These are phyloP conservation scores for Ligustrum vulgare DNA, from an alignment of 257 asterid genomes.

Conservation along the genomic window DNA sequence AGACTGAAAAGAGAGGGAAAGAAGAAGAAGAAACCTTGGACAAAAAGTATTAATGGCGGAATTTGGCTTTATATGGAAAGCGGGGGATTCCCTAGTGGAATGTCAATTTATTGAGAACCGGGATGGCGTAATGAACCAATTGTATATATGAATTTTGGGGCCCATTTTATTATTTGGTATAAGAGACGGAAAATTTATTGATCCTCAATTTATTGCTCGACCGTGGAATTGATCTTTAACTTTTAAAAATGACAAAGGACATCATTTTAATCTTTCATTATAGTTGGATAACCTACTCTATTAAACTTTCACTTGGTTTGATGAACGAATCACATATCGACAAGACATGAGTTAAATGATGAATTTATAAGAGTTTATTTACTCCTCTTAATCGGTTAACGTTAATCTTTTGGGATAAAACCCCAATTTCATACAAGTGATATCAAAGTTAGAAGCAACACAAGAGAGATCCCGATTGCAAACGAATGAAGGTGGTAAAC, in stretches of 20 bases:
- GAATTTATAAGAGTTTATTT: too few relatives aligned
- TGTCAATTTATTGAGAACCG: constrained; percentile 1
- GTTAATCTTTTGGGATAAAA: too few relatives aligned
- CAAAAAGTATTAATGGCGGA: neutral
- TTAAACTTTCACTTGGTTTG: too few relatives aligned
- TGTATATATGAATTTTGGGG: neutral
- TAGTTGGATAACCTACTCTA: neutral
- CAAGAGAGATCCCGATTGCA: too few relatives aligned
- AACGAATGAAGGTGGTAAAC: too few relatives aligned
- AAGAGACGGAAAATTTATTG: neutral
- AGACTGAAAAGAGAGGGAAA: neutral
- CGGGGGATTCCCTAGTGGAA: neutral
- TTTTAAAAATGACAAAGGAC: neutral
- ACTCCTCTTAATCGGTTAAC: too few relatives aligned
- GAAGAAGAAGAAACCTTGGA: neutral
- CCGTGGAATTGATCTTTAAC: neutral
- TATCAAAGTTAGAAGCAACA: too few relatives aligned
- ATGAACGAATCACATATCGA: too few relatives aligned
- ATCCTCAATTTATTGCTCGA: neutral
- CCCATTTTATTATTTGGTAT: neutral
- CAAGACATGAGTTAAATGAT: too few relatives aligned
- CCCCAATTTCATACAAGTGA: too few relatives aligned
- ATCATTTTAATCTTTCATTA: neutral
- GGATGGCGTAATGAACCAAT: neutral
- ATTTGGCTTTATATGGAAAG: neutral